Conservation (phyloP, 331 rosid genomes). For the Saraca asoca region DNA sequence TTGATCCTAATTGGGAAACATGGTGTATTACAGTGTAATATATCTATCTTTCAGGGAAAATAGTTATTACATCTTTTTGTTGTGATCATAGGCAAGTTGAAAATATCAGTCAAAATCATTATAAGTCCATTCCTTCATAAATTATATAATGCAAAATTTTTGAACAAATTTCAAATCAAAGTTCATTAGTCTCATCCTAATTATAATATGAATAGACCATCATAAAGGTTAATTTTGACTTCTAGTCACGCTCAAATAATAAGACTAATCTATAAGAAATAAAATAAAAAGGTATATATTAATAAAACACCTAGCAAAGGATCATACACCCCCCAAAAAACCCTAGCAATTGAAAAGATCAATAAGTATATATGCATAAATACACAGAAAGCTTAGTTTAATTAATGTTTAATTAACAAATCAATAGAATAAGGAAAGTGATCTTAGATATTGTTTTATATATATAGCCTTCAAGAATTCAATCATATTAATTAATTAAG, state of each 20-base stretch:
- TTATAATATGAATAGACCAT: too few relatives aligned
- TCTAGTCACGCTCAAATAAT: not conserved
- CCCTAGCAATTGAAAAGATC: not conserved
- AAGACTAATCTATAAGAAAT: too few relatives aligned
- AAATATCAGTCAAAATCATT: too few relatives aligned
- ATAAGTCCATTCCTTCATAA: too few relatives aligned
- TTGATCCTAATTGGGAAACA: too few relatives aligned
- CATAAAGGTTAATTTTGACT: not conserved
- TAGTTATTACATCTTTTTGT: constrained; percentile 2
- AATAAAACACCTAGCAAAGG: not conserved
- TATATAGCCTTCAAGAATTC: not conserved
- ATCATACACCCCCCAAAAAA: too few relatives aligned
- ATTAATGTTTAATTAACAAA: not conserved
- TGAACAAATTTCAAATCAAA: too few relatives aligned
- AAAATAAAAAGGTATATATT: not conserved
- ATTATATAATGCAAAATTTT: too few relatives aligned
- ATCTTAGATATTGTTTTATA: not conserved
- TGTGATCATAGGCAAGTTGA: too few relatives aligned
- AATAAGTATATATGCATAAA: not conserved
- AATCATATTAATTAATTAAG: constrained; percentile 1
- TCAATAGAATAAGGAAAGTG: not conserved
- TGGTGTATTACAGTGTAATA: too few relatives aligned
- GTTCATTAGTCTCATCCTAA: too few relatives aligned
- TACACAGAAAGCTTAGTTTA: not conserved
- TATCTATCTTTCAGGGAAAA: too few relatives aligned